Percentiles rank a stretch among this genome's conserved stretches.
These are phyloP conservation scores for Arctium lappa DNA, from an alignment of 129 eudicot species.

Conservation along the genomic window DNA sequence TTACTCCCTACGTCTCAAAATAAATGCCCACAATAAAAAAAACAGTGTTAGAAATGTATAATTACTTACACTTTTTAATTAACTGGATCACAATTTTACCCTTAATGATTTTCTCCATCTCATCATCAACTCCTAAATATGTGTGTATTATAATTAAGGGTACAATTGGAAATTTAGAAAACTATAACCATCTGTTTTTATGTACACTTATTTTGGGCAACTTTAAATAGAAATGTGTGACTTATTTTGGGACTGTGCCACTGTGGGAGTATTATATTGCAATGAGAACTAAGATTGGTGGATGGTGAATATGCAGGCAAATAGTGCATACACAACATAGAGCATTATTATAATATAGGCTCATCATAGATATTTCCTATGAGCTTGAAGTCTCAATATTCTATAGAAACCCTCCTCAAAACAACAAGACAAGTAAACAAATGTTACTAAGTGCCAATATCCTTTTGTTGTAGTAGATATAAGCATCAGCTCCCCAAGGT, in stretches of 20 bases:
- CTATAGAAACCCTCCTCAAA: not conserved
- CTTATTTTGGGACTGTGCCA: not conserved
- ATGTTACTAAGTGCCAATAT: not conserved
- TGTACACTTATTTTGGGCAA: not conserved
- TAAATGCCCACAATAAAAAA: not conserved
- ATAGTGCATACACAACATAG: too few relatives aligned
- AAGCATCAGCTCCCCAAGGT: not conserved
- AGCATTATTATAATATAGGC: not conserved
- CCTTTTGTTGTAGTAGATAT: not conserved
- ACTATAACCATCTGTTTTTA: not conserved
- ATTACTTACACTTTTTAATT: not conserved
- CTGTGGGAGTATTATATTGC: not conserved
- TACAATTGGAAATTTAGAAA: not conserved
- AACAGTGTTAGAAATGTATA: not conserved
- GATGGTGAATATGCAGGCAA: not conserved
- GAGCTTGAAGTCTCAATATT: not conserved
- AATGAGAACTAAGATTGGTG: not conserved
- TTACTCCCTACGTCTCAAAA: not conserved
- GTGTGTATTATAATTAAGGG: not conserved
- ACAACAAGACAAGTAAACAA: not conserved
- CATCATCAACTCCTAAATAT: not conserved
- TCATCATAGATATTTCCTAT: not conserved
- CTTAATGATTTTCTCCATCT: not conserved
- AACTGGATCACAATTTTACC: not conserved
- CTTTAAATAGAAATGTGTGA: not conserved